A percentile compares a stretch with the other conserved stretches of the same genome.
These are phyloP conservation scores for Clohesyomyces aquaticus DNA, from an alignment of 495 filamentous ascomycete genomes.

Conservation along the genomic window DNA sequence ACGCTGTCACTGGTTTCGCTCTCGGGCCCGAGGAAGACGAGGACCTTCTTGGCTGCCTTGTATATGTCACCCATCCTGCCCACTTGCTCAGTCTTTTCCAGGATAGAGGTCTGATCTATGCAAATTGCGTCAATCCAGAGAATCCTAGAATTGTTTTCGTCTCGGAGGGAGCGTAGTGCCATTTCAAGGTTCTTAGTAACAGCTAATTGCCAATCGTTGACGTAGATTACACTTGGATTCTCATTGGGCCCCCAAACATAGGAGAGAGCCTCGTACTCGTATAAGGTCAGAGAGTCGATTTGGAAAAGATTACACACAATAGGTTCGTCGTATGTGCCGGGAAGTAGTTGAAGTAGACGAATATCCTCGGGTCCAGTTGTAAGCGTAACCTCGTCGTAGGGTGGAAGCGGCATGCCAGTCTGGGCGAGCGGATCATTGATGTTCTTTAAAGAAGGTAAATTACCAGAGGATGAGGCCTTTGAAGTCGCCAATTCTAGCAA, in stretches of 20 bases:
- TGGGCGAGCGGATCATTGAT: background rate
- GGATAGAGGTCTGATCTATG: conserved; percentile 19
- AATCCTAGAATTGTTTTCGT: background rate
- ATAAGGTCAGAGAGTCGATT: conserved; percentile 7
- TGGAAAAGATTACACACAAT: conserved; percentile 14
- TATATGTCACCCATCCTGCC: conserved; percentile 26
- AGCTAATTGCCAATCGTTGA: conserved; percentile 1
- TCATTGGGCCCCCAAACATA: conserved; percentile 13
- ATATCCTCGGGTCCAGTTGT: background rate
- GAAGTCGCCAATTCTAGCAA: background rate
- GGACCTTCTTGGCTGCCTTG: conserved; percentile 19
- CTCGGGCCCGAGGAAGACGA: conserved; percentile 20
- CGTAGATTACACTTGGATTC: background rate
- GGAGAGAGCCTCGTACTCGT: conserved; percentile 26
- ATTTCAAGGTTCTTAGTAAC: conserved; percentile 16
- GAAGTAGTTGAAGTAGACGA: conserved; percentile 19
- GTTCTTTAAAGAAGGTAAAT: background rate
- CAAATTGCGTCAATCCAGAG: conserved; percentile 32
- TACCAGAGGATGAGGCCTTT: background rate
- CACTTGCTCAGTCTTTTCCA: conserved; percentile 19
- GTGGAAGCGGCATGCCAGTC: background rate
- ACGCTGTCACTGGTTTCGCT: conserved; percentile 5
- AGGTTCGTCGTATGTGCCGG: conserved; percentile 9
- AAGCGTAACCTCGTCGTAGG: conserved; percentile 8
- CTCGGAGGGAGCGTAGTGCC: conserved; percentile 17